A percentile compares a stretch with the other conserved stretches of the same genome.
phyloP scores from a whole-genome alignment of 2,329 filamentous ascomycete genomes.

The Coniochaeta sp. region DNA sequence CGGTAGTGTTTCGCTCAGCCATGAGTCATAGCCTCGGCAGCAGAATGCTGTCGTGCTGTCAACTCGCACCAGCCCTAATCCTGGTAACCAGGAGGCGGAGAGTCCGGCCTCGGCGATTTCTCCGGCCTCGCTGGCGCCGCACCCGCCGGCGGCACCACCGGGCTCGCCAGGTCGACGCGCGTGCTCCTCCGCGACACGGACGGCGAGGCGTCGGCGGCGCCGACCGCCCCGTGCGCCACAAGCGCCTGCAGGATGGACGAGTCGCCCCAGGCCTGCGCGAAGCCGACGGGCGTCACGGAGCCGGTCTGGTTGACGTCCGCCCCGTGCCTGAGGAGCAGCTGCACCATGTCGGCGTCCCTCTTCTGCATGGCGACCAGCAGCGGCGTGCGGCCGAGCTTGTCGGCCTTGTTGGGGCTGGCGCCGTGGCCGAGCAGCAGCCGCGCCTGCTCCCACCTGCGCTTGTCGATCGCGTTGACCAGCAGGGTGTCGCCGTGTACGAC shows the following conservation, averaged over 20 bases:
- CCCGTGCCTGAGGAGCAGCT: conserved; percentile 22
- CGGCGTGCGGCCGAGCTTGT: conserved; percentile 1
- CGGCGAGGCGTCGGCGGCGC: background rate
- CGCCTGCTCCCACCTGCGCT: conserved; percentile 18
- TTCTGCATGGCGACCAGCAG: conserved; percentile 4
- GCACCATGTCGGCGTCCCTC: conserved; percentile 7
- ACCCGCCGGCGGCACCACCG: background rate
- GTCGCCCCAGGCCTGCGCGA: conserved; percentile 13
- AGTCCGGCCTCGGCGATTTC: background rate
- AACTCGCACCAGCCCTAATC: background rate
- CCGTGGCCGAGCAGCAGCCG: conserved; percentile 14
- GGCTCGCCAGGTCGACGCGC: background rate
- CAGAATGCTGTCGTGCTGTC: too few species aligned
- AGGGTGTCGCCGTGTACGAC: conserved; percentile 16
- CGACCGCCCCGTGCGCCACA: conserved; percentile 18
- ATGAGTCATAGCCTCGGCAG: too few species aligned
- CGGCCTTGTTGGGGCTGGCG: conserved; percentile 17
- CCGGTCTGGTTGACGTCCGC: conserved; percentile 1
- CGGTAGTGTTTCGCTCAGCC: too few species aligned
- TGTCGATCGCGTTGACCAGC: conserved; percentile 19
- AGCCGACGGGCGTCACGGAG: conserved; percentile 5
- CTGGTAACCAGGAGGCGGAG: conserved; percentile 1
- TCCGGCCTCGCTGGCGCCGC: background rate
- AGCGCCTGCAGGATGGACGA: conserved; percentile 20
- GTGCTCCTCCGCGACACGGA: background rate